Percentiles rank a stretch among this genome's conserved stretches.
phyloP scores from a whole-genome alignment of 345 rosid genomes.

The Abelmoschus esculentus region DNA sequence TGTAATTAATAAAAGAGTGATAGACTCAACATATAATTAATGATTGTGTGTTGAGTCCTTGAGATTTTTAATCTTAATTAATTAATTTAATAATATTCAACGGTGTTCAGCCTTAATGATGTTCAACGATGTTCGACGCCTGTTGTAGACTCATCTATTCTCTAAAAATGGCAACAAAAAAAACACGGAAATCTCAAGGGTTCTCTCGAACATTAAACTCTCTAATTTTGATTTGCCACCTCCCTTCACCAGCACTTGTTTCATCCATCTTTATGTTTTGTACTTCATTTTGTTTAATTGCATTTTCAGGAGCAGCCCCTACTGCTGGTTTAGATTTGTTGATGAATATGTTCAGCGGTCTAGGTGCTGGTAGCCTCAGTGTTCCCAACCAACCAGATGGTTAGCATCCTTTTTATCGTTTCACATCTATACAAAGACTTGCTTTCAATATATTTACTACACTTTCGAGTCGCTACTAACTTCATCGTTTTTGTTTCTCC shows the following conservation, averaged over 20 bases:
- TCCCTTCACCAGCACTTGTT: no score
- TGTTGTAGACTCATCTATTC: no score
- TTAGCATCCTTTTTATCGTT: slow-evolving; percentile 20
- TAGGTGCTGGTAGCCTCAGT: slow-evolving; percentile 65
- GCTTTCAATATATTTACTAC: not conserved
- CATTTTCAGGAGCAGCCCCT: slow-evolving; percentile 30
- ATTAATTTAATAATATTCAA: no score
- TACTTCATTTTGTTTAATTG: not conserved
- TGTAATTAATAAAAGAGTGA: no score
- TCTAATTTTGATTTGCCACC: slow-evolving; percentile 2
- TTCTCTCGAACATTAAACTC: not conserved
- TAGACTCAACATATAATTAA: no score
- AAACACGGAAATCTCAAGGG: not conserved
- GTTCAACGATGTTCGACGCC: no score
- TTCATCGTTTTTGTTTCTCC: not conserved
- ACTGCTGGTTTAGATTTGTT: slow-evolving; percentile 49
- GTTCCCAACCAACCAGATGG: slow-evolving; percentile 53
- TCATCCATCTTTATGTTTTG: not conserved
- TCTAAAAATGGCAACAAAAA: not conserved
- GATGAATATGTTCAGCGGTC: slow-evolving; percentile 90
- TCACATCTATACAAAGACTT: not conserved
- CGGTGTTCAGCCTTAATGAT: no score
- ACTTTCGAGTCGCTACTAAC: not conserved
- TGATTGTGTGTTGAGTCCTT: no score
- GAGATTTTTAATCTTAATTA: no score